Evolutionary conservation across 2,329 filamentous ascomycete genomes (phyloP).

Genomic region (Trichoderma lentiforme): DNA sequence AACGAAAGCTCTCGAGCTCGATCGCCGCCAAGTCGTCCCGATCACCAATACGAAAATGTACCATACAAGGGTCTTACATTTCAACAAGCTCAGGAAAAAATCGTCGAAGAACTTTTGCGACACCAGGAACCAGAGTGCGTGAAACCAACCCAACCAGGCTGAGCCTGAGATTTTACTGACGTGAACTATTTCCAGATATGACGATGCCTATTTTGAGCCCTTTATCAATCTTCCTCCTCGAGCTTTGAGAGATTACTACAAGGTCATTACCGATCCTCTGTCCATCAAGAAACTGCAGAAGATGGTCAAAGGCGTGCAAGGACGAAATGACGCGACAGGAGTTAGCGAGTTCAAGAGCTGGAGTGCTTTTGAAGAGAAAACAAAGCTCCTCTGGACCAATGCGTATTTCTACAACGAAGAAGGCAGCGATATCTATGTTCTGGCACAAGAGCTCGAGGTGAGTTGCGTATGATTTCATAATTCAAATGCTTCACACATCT

Average conservation of each 20-base stretch:
- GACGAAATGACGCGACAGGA: conserved; percentile 61
- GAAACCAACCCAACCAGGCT: neutral
- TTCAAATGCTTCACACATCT: neutral
- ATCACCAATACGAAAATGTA: conserved; percentile 52
- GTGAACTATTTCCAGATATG: conserved; percentile 49
- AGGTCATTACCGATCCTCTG: conserved; percentile 74
- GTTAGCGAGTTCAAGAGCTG: conserved; percentile 73
- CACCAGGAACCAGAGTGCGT: conserved; percentile 63
- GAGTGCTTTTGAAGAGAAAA: conserved; percentile 75
- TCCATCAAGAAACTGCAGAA: conserved; percentile 77
- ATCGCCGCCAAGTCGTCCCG: conserved; percentile 42
- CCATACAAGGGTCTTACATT: conserved; percentile 72
- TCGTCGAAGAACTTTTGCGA: conserved; percentile 71
- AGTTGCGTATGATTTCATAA: neutral
- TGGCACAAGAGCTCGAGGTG: conserved; percentile 79
- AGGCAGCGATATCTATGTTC: conserved; percentile 74
- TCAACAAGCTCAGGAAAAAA: conserved; percentile 82
- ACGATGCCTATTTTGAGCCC: conserved; percentile 66
- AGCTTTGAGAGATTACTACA: conserved; percentile 79
- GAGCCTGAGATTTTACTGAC: conserved; percentile 21
- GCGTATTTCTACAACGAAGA: conserved; percentile 90
- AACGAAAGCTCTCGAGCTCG: conserved; percentile 36
- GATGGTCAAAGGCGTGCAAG: conserved; percentile 68
- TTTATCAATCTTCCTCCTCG: conserved; percentile 78
- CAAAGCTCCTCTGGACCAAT: conserved; percentile 81